Evolutionary conservation across 2,329 filamentous ascomycete species (phyloP).

Genomic region (Lojkania enalia): DNA sequence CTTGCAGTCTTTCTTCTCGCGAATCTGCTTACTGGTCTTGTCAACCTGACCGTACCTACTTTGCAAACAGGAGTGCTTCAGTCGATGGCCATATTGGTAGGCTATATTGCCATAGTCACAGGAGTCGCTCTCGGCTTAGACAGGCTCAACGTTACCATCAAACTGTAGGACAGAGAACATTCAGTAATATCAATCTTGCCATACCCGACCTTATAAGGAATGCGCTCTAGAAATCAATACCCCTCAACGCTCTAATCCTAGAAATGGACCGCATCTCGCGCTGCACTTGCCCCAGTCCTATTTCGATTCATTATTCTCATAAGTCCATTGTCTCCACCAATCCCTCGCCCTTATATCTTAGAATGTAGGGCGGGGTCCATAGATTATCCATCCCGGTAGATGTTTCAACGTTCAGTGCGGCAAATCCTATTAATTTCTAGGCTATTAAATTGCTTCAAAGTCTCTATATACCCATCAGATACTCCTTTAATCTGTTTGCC

Average conservation of each 20-base stretch:
- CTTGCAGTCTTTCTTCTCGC: constrained; percentile 82
- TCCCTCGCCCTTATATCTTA: background rate
- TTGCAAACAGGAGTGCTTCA: constrained; percentile 66
- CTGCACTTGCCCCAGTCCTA: background rate
- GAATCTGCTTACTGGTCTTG: constrained; percentile 83
- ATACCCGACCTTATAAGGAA: no score
- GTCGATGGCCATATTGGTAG: constrained; percentile 75
- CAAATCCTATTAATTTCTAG: background rate
- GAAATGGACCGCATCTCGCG: background rate
- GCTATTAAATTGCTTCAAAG: constrained; percentile 9
- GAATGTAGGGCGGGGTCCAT: constrained; percentile 3
- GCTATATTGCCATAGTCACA: constrained; percentile 70
- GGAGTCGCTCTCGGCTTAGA: constrained; percentile 70
- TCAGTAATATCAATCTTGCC: no score
- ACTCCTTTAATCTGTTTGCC: constrained; percentile 9
- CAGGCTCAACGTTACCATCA: constrained; percentile 68
- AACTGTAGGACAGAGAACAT: constrained; percentile 63
- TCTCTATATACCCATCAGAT: constrained; percentile 9
- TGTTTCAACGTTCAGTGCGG: constrained; percentile 7
- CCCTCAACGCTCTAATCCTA: background rate
- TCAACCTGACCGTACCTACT: constrained; percentile 86
- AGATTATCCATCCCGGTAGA: constrained; percentile 11
- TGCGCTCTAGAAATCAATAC: no score
- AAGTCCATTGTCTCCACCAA: background rate
- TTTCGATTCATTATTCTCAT: background rate